A percentile compares a stretch with the other conserved stretches of the same genome.
Evolutionary conservation across 2,329 filamentous ascomycete species (phyloP).

Genomic region (Arthrobotrys conoides): DNA sequence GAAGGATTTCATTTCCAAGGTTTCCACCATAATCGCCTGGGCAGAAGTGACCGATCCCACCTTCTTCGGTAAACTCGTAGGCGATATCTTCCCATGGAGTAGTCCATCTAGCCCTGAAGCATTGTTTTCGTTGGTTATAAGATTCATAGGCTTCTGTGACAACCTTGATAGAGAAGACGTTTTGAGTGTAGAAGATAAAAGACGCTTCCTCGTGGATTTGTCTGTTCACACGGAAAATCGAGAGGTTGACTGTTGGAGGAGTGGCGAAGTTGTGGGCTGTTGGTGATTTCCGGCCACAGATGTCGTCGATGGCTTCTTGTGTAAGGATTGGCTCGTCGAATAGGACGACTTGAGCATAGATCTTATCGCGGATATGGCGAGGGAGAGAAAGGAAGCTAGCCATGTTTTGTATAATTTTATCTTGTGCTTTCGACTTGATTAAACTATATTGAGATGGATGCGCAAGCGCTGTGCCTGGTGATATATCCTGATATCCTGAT

Average conservation of each 20-base stretch:
- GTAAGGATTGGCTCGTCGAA: conserved; percentile 50
- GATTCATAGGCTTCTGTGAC: conserved; percentile 37
- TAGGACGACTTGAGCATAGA: conserved; percentile 38
- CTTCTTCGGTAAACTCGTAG: conserved; percentile 46
- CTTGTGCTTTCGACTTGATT: not conserved
- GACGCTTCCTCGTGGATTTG: conserved; percentile 50
- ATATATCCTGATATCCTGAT: conserved; percentile 38
- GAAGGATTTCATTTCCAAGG: conserved; percentile 42
- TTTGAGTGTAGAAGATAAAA: conserved; percentile 32
- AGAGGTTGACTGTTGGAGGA: conserved; percentile 24
- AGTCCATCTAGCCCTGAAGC: conserved; percentile 43
- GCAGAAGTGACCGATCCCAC: conserved; percentile 42
- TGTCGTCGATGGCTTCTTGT: conserved; percentile 49
- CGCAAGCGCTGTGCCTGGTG: conserved; percentile 13
- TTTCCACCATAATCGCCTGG: conserved; percentile 45
- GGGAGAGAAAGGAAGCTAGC: conserved; percentile 34
- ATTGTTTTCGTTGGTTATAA: conserved; percentile 36
- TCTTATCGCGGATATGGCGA: conserved; percentile 42
- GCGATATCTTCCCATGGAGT: conserved; percentile 52
- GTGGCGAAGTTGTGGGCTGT: conserved; percentile 31
- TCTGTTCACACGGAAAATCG: conserved; percentile 37
- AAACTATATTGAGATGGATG: conserved; percentile 8
- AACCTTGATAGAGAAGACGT: conserved; percentile 43
- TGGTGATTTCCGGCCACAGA: conserved; percentile 33
- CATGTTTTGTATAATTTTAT: conserved; percentile 22